These are phyloP conservation scores for Aspergillus transmontanensis DNA, from an alignment of 2,329 filamentous ascomycete species.

Conservation along the genomic window DNA sequence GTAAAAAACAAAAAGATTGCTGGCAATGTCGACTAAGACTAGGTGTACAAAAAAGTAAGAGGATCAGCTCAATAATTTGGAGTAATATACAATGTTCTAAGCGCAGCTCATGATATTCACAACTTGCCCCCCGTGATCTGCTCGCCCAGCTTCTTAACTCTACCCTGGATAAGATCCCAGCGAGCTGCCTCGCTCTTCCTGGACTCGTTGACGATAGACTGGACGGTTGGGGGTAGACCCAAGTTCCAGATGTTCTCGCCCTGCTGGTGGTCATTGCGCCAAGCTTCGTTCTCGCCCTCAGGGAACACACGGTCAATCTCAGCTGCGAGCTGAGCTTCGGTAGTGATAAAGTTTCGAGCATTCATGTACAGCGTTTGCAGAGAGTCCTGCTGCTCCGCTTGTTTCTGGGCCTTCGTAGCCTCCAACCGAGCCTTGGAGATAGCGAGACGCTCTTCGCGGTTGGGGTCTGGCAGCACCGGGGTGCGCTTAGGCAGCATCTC, in stretches of 20 bases:
- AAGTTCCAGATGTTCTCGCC: conserved; percentile 56
- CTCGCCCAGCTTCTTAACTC: conserved; percentile 67
- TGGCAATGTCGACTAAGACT: conserved; percentile 4
- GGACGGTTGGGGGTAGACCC: conserved; percentile 47
- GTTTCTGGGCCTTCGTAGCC: conserved; percentile 53
- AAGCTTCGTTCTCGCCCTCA: conserved; percentile 53
- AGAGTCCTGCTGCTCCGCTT: conserved; percentile 65
- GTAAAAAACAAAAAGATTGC: neutral
- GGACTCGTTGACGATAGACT: conserved; percentile 31
- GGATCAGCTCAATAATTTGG: conserved; percentile 8
- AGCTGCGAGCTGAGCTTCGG: conserved; percentile 72
- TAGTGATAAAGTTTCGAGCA: conserved; percentile 82
- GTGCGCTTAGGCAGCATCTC: conserved; percentile 54
- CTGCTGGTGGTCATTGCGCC: conserved; percentile 44
- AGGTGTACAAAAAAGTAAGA: conserved; percentile 19
- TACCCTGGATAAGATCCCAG: conserved; percentile 54
- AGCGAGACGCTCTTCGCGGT: conserved; percentile 59
- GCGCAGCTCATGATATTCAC: conserved; percentile 27
- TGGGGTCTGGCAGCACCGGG: conserved; percentile 62
- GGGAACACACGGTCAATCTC: conserved; percentile 78
- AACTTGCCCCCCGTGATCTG: conserved; percentile 69
- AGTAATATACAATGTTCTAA: conserved; percentile 27
- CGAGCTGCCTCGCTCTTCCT: conserved; percentile 36
- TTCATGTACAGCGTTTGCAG: conserved; percentile 89
- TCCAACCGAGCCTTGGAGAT: conserved; percentile 42